These are phyloP conservation scores for Solanum gracilifrons DNA, from an alignment of 257 asterid species.

Conservation along the genomic window DNA sequence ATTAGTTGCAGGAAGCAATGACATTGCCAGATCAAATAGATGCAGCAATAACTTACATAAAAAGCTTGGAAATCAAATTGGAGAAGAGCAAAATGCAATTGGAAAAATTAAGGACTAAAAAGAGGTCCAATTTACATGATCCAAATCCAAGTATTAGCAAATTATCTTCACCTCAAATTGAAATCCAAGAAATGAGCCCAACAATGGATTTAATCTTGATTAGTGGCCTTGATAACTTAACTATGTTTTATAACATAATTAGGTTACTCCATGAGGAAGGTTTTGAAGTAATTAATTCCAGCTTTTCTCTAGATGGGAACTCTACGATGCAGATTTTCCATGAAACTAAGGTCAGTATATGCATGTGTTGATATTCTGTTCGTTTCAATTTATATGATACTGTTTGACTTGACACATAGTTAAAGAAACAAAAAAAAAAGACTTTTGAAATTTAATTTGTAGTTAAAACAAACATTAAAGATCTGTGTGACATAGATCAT, in stretches of 20 bases:
- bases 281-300: constrained; percentile 28
- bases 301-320: constrained; percentile 23
- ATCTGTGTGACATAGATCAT: not conserved
- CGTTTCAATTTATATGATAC: not conserved
- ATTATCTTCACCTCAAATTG: constrained; percentile 10
- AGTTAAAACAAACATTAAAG: not conserved
- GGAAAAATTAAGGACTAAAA: constrained; percentile 10
- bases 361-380: not conserved
- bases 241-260: constrained; percentile 22
- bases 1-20: constrained; percentile 22
- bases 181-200: constrained; percentile 40
- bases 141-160: not conserved
- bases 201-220: constrained; percentile 17
- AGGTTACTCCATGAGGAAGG: constrained; percentile 15
- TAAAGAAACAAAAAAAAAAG: not conserved
- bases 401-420: not conserved
- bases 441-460: not conserved
- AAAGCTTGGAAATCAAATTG: constrained; percentile 12
- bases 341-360: constrained; percentile 16
- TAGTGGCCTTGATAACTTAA: constrained; percentile 15
- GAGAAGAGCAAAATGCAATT: constrained; percentile 23
- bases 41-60: constrained; percentile 28
- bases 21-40: constrained; percentile 39
- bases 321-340: constrained; percentile 25
- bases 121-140: constrained; percentile 2